A percentile compares a stretch with the other conserved stretches of the same genome.
Evolutionary conservation across 208 protist species (phyloP).

Genomic region (Trypanosoma mega): DNA sequence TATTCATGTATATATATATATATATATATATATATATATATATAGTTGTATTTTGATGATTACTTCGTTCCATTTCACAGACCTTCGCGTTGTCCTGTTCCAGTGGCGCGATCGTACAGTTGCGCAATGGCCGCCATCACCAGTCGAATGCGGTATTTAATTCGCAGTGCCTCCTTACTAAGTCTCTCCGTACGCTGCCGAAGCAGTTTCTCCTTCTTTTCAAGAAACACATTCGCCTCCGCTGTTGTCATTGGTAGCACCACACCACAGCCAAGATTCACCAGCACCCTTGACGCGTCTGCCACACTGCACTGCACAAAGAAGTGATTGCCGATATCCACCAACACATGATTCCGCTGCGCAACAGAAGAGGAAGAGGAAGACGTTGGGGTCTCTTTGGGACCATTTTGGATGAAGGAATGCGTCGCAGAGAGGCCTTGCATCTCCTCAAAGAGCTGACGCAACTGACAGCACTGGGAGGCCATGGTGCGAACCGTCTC

Average conservation of each 20-base stretch:
- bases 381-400: neutral
- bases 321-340: constrained; percentile 79
- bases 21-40: constrained; percentile 25
- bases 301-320: constrained; percentile 54
- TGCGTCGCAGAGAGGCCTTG: constrained; percentile 42
- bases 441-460: constrained; percentile 70
- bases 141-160: constrained; percentile 80
- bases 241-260: constrained; percentile 64
- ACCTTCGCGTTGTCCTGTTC: neutral
- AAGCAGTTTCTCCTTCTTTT: constrained; percentile 55
- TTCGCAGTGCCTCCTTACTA: constrained; percentile 56
- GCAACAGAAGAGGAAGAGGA: constrained; percentile 1
- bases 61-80: neutral
- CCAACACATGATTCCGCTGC: constrained; percentile 62
- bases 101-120: constrained; percentile 34
- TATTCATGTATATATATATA: no score
- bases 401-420: constrained; percentile 28
- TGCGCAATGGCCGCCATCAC: constrained; percentile 71
- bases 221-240: constrained; percentile 53
- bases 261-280: constrained; percentile 83
- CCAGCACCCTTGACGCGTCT: constrained; percentile 42
- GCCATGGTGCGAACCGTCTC: constrained; percentile 51
- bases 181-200: constrained; percentile 26
- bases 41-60: constrained; percentile 10
- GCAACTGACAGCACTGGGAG: constrained; percentile 68